phyloP scores from a whole-genome alignment of 2,329 filamentous ascomycete genomes.

The Penicillium griseofulvum region DNA sequence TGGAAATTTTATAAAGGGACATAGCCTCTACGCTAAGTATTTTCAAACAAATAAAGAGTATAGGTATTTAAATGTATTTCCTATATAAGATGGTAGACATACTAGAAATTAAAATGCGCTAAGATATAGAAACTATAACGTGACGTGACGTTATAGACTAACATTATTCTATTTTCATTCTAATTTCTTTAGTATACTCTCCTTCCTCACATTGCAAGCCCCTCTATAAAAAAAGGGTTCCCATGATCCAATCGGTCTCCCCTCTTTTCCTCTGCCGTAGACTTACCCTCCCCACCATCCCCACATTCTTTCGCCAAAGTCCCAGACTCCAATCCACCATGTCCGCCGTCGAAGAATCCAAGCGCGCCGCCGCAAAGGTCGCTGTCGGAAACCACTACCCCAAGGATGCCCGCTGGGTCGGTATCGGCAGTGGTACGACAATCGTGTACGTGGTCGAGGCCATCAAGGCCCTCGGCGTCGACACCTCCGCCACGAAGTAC shows the following conservation, averaged over 20 bases:
- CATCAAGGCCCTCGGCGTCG: conserved; percentile 51
- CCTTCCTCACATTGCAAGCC: too few relatives aligned
- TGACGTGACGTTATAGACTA: too few relatives aligned
- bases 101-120: too few relatives aligned
- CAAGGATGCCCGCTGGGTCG: conserved; percentile 56
- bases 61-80: too few relatives aligned
- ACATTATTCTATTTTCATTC: too few relatives aligned
- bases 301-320: conserved; percentile 6
- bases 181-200: not conserved
- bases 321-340: conserved; percentile 31
- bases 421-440: conserved; percentile 64
- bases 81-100: too few relatives aligned
- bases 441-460: conserved; percentile 68
- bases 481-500: conserved; percentile 67
- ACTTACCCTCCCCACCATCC: conserved; percentile 4
- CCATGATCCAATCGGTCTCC: conserved; percentile 12
- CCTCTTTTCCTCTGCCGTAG: conserved; percentile 13
- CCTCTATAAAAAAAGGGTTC: not conserved
- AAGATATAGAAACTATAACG: too few relatives aligned
- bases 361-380: conserved; percentile 57
- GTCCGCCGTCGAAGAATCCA: conserved; percentile 52
- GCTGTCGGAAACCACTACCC: conserved; percentile 63
- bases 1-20: too few relatives aligned
- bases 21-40: too few relatives aligned
- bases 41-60: too few relatives aligned